Evolutionary conservation across 2,329 filamentous ascomycete genomes (phyloP), one percentile per base, ranked within the genome.

Genomic region (Ophiostoma sp.): DNA sequence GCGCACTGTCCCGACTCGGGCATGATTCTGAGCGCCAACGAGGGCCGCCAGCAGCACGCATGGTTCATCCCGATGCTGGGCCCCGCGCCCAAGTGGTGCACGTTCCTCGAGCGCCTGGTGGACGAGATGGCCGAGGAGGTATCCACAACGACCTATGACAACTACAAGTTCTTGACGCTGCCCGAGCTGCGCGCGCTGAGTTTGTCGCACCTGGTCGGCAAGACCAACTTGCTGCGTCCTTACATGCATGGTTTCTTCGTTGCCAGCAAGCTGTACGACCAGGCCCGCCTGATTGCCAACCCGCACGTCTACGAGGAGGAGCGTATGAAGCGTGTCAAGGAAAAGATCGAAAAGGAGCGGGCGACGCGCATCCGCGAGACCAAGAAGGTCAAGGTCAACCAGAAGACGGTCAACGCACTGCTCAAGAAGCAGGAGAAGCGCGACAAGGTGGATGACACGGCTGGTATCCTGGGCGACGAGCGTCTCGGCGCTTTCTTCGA

Each of bases 181-280:
- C 90, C 93, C 59, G 95, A 99, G 81, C 87, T 99, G 71, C 92
- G 93, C 78, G 89, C 91, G 48, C 88, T 99, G 77, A 97, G 93
- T 80, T 83, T 99, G 79, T 91, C 93, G 71, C 95, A 98, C 80
- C 86, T 99, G 66, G 88, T 99, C 73, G 95, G 95, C 76, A 95
- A 94, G 78, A 97, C 94, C 36, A 96, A 93, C 79, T 85, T 98
- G 25, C 85, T 99, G 55, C 89, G 95, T 61, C 96, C 96, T 59
- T 99, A 99, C 80, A 99, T 99, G 97, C 96, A 99, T 81, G 97
- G 96, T 78, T 98, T 96, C 86, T 99, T 99, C 83, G 95, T 99
- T 68, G 93, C 93, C 48, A 95, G 97, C 78, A 94, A 95, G 79
- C 84, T 99, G 33, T 98, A 99, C 81, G 97, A 99, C 80, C 95